Base-by-base conservation (phyloP, 2,329 filamentous ascomycete genomes). In the Beauveria rudraprayagi region DNA sequence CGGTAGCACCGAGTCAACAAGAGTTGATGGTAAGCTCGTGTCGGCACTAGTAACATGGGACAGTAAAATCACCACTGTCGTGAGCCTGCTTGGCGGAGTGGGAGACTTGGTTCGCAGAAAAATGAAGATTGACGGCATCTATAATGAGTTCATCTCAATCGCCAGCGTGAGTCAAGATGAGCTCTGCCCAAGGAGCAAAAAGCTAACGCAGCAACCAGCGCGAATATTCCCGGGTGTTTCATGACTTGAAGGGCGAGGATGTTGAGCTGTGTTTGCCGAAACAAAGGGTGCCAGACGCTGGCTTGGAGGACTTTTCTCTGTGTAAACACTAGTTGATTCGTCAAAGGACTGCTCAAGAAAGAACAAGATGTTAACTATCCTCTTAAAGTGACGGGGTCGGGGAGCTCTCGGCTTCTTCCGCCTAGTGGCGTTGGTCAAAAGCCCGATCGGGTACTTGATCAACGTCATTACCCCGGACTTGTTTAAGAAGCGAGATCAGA, bases 11-110 rank as follows among this genome's bases (percentile, higher is more conserved):
- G 76, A 77, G 63, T 73, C 73, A 1, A 72, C 72, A 5, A 67
- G 73, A 17, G 64, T 75, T 1, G 75, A 78, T 55, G 76, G 76
- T 10, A 68, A 72, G 11, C 67, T 69, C 0, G 71, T 75, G 19
- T 76, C 74, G 1, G 72, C 73, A 1, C 70, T 77, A 5, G 67
- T 77, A 3, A 76, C 73, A 1, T 78, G 76, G 76, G 76, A 77
- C 56, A 77, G 75, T 64, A 78, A 78, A 60, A 66, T 77, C 8
- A 73, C 73, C 10, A 78, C 74, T 0, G 74, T 77, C 0, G 67
- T 71, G 19, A 70, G 75, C 0, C 66, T 77, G 0, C 64, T 77
- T 4, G 75, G 74, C 1, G 76, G 75, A 0, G 73, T 75, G 0
- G 65, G 66, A 11, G 71, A 75, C 47, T 66, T 76, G 24, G 75